These are phyloP conservation scores for Alternaria ethzedia DNA, from an alignment of 2,329 filamentous ascomycete genomes.

Conservation along the genomic window DNA sequence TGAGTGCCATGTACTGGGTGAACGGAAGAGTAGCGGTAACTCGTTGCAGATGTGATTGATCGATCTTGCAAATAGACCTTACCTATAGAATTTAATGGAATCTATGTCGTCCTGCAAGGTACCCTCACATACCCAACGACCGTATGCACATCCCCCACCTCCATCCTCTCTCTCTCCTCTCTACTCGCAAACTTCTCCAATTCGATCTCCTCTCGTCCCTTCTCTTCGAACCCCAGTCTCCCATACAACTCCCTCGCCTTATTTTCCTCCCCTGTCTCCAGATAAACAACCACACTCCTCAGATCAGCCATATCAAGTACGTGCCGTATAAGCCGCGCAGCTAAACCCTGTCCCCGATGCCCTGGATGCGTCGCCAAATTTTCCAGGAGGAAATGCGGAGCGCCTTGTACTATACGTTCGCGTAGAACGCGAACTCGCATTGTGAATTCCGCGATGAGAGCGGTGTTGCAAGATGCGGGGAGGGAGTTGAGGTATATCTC, in stretches of 20 bases:
- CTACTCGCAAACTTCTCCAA: slow-evolving; percentile 4
- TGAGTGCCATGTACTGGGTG: background rate
- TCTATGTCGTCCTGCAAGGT: background rate
- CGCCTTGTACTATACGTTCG: slow-evolving; percentile 14
- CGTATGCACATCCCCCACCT: background rate
- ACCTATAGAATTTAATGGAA: background rate
- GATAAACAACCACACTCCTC: slow-evolving; percentile 25
- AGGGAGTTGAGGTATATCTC: slow-evolving; percentile 26
- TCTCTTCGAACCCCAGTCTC: slow-evolving; percentile 34
- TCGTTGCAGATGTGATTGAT: background rate
- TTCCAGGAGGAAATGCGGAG: slow-evolving; percentile 29
- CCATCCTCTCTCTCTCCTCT: background rate
- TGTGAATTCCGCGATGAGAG: slow-evolving; percentile 32
- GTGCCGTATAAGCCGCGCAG: slow-evolving; percentile 25
- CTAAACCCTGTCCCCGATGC: slow-evolving; percentile 31
- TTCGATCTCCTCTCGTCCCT: slow-evolving; percentile 18
- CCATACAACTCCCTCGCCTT: slow-evolving; percentile 31
- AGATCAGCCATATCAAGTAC: slow-evolving; percentile 23
- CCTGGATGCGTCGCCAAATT: slow-evolving; percentile 38
- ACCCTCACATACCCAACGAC: background rate
- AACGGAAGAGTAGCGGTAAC: background rate
- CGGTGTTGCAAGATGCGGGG: slow-evolving; percentile 32
- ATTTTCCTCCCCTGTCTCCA: slow-evolving; percentile 38
- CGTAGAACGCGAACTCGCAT: slow-evolving; percentile 20
- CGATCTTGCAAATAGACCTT: background rate